phyloP scores from a whole-genome alignment of 1,284 basidiomycete species.

The Marasmius oreades region DNA sequence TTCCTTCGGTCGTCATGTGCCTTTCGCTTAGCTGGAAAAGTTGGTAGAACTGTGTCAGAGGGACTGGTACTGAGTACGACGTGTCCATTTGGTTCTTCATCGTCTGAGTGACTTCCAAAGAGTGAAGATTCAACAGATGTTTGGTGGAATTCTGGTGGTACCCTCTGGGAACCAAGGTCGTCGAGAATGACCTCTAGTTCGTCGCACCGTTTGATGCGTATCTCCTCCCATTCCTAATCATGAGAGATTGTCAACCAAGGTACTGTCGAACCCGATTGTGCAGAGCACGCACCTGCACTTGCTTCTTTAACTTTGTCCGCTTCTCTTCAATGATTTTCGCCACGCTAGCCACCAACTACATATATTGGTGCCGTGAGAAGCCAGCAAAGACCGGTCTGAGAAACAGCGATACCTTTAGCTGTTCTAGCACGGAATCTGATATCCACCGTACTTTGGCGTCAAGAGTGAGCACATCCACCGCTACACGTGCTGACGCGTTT shows the following conservation, averaged over 20 bases:
- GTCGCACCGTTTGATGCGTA: slow-evolving; percentile 53
- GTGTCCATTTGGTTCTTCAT: slow-evolving; percentile 29
- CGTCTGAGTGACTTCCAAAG: slow-evolving; percentile 69
- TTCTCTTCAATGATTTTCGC: slow-evolving; percentile 72
- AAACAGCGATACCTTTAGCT: slow-evolving; percentile 72
- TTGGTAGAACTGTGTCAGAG: slow-evolving; percentile 43
- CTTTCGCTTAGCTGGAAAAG: slow-evolving; percentile 20
- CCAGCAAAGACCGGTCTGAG: slow-evolving; percentile 10
- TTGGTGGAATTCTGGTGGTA: slow-evolving; percentile 74
- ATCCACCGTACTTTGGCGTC: slow-evolving; percentile 78
- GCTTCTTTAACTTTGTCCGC: slow-evolving; percentile 51
- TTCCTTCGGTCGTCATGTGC: slow-evolving; percentile 42
- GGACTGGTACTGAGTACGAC: slow-evolving; percentile 34
- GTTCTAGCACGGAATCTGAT: slow-evolving; percentile 65
- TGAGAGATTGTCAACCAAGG: background rate
- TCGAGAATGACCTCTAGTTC: slow-evolving; percentile 68
- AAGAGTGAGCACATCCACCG: slow-evolving; percentile 67
- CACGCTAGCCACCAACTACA: slow-evolving; percentile 64
- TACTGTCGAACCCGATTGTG: background rate
- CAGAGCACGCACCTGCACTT: slow-evolving; percentile 50
- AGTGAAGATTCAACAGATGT: slow-evolving; percentile 62
- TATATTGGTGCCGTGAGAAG: background rate
- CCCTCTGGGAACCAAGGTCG: slow-evolving; percentile 61
- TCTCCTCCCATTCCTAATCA: slow-evolving; percentile 64
- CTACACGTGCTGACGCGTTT: slow-evolving; percentile 56